Evolutionary conservation across 2,329 filamentous ascomycete genomes (phyloP), one percentile per base, ranked within the genome.

Genomic region (Venturia pyrina): DNA sequence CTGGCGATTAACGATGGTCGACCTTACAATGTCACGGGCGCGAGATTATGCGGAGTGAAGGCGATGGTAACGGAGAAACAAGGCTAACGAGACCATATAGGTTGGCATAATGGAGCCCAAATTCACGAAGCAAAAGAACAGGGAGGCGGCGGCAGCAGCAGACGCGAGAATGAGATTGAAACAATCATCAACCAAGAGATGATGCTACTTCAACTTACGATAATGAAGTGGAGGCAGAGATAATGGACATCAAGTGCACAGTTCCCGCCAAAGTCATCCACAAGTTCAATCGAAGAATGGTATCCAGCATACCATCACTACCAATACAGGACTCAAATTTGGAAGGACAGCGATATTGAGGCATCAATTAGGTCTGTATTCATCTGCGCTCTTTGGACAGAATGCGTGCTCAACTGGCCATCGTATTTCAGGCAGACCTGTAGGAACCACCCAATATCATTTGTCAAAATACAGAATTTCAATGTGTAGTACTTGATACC

Each of bases 21-120:
- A 10, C 13, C 34, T 1, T 62, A n/a, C 5, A n/a, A 28, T 48
- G 2, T 8, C 17, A 48, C 19, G 6, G 19, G n/a, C 6, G 5
- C n/a, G n/a, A 21, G 19, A 48, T 1, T 2, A 48, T 44, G 7
- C n/a, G 43, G 32, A 44, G 43, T n/a, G 44, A 8, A 40, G 13
- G 11, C 13, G 60, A 46, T 10, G 34, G 15, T 21, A 24, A n/a
- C 2, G 19, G 28, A 34, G 1, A 48, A 3, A 2, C 1, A 53
- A 34, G 11, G 41, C 46, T 64, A 46, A 64, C 19, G n/a, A 48
- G 17, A n/a, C 34, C 17, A 24, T 15, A 8, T 41, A 66, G 65
- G 60, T 66, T n/a, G 65, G 65, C 21, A 63, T 66, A n/a, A 46
- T 66, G n/a, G 56, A 62, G 32, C 65, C 65, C 19, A 62, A 64